Evolutionary conservation across 306 rosid species (phyloP), one percentile per base, ranked within the genome.

Genomic region (Delonix regia): DNA sequence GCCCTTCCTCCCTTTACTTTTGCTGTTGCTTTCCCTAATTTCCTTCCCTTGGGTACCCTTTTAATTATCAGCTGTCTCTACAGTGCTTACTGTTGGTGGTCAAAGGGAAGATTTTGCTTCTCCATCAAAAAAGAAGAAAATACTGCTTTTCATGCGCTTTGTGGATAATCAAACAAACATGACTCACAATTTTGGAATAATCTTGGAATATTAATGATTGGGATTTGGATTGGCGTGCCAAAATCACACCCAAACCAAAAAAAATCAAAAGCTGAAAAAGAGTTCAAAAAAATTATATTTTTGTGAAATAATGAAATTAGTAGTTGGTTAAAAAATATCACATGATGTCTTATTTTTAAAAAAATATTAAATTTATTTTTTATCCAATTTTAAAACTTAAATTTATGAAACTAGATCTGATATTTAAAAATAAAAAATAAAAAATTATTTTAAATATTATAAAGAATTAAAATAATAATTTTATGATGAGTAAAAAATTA

Each of bases 101-200:
- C 88, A 85, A 81, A 78, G 72, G 60, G 71, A 69, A 69, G 78
- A 81, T 61, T 81, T 52, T 78, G 74, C 79, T 85, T 78, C 81
- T 11, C 47, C 69, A 24, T 27, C 68, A 45, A 53, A 78, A 69
- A 13, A n/a, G 6, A 18, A 63, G 73, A 69, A 13, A n/a, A 18
- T 0, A 67, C 76, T 74, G 78, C 81, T 73, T 85, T 81, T 67
- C 77, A 48, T 69, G 71, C 81, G 67, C 81, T 81, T 81, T 81
- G 83, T 62, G 57, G 36, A 76, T 55, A 85, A 85, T 78, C 85
- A 85, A 85, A 61, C 71, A 25, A 78, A 49, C 49, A 69, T 85
- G 69, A 81, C 73, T 81, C 78, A 44, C 81, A 78, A 34, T 44
- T 74, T 78, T 34, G 13, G 78, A 81, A 56, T 66, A 57, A 56